Conservation (phyloP, 495 filamentous ascomycete species). For the Neurospora sp. region DNA sequence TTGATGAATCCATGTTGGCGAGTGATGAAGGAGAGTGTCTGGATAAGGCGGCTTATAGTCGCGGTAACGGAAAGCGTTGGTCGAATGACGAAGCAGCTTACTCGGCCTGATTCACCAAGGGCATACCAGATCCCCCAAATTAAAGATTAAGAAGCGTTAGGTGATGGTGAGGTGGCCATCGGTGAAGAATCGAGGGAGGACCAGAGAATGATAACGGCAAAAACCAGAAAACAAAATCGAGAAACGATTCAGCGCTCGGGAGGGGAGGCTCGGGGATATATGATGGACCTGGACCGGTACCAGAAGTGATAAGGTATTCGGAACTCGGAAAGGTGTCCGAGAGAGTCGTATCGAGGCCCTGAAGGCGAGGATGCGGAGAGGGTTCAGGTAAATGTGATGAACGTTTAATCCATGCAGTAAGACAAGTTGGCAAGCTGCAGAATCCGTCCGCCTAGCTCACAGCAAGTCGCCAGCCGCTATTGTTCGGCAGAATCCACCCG, state of each 20-base stretch:
- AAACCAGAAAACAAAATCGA: not conserved
- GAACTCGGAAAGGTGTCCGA: slow-evolving; percentile 3
- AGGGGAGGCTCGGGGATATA: slow-evolving; percentile 3
- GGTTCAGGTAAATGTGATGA: not conserved
- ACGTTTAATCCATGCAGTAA: not conserved
- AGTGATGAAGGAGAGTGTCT: not conserved
- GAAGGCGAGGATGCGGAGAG: not conserved
- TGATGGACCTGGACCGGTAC: not conserved
- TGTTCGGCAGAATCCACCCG: not conserved
- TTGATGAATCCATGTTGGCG: slow-evolving; percentile 20
- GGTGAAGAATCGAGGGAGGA: slow-evolving; percentile 4
- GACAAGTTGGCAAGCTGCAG: not conserved
- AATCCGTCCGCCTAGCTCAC: not conserved
- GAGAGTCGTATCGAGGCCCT: slow-evolving; percentile 1
- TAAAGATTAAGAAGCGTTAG: slow-evolving; percentile 22
- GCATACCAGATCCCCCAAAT: slow-evolving; percentile 33
- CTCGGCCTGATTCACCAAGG: not conserved
- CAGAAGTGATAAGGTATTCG: not conserved
- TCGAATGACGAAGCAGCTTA: not conserved
- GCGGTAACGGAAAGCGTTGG: not conserved
- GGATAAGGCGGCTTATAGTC: not conserved
- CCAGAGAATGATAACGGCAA: slow-evolving; percentile 7
- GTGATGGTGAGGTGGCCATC: slow-evolving; percentile 19
- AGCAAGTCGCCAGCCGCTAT: not conserved
- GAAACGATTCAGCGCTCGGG: not conserved